Base-by-base conservation (phyloP, 2,329 filamentous ascomycete species). In the Phoma sp. region DNA sequence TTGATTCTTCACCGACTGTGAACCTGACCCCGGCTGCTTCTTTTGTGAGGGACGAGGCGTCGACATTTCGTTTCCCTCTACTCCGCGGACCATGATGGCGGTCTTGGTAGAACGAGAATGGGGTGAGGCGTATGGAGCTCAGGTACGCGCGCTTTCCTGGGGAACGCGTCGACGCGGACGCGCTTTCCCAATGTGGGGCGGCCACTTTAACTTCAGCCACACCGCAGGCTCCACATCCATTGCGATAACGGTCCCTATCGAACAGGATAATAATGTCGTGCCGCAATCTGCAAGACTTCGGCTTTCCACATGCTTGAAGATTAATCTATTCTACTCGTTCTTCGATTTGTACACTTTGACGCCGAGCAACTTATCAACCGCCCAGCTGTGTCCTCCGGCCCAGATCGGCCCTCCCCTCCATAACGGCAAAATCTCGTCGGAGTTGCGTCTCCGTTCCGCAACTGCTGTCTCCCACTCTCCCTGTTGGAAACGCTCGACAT, bases 1-100 rank as follows among this genome's bases (percentile, higher is more conserved):
- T 69, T 90, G 87, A 66, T 84, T 86, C 68, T 86, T 86, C 58
- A 74, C 74, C 18, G 79, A 76, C 55, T 83, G 82, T 9, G 80
- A 75, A 27, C 52, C 65, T 10, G 76, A 75, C 39, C 76, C 74
- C 39, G 75, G 74, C 37, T 77, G 70, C 65, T 83, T 83, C 67
- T 77, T 79, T 45, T 76, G 72, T 46, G 76, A 75, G 35, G 78
- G 55, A 33, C 71, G 70, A 42, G 77, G 77, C 1, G 77, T 80
- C 30, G 75, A 72, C 62, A 80, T 75, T 52, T 79, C 77, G 65
- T 79, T 79, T 18, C 77, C 77, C 64, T 79, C 78, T 37, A 79
- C 74, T 14, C 77, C 77, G 42, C 78, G 73, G 40, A 72, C 77
- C 77, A 80, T 80, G 29, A 23, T 55, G 14, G 47, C 30, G 40